Percentiles rank a stretch among this genome's conserved stretches.
phyloP scores from a whole-genome alignment of 1,139 yeast genomes.

The Maudiozyma humilis region DNA sequence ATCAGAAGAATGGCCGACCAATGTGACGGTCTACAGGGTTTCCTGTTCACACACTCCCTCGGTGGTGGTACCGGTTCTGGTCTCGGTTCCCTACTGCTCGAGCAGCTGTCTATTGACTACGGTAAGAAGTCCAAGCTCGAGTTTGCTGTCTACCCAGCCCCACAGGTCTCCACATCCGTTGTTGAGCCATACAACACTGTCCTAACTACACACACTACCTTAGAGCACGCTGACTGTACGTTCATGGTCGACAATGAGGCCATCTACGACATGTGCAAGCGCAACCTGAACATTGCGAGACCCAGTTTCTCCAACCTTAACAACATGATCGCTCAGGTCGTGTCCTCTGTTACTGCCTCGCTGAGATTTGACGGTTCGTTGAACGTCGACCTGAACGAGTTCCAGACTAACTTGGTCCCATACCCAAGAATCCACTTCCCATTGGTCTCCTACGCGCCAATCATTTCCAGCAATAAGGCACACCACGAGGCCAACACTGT shows the following conservation, averaged over 20 bases:
- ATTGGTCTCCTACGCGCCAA: slow-evolving; percentile 94
- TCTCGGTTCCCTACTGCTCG: slow-evolving; percentile 87
- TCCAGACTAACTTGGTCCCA: slow-evolving; percentile 96
- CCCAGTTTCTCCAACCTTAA: slow-evolving; percentile 82
- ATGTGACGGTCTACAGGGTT: slow-evolving; percentile 97
- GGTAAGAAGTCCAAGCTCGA: slow-evolving; percentile 95
- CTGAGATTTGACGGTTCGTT: slow-evolving; percentile 94
- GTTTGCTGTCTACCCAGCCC: slow-evolving; percentile 97
- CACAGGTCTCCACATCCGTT: slow-evolving; percentile 91
- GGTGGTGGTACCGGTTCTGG: slow-evolving; percentile 99
- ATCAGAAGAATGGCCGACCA: slow-evolving; percentile 94
- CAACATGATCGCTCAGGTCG: slow-evolving; percentile 93
- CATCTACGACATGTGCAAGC: slow-evolving; percentile 94
- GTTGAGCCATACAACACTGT: slow-evolving; percentile 98
- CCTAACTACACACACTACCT: slow-evolving; percentile 89
- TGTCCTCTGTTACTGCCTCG: slow-evolving; percentile 94
- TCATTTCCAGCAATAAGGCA: slow-evolving; percentile 82
- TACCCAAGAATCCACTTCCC: slow-evolving; percentile 99
- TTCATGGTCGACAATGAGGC: slow-evolving; percentile 99
- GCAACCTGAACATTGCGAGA: slow-evolving; percentile 85
- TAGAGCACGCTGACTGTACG: slow-evolving; percentile 97
- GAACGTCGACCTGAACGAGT: slow-evolving; percentile 92
- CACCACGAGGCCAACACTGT: slow-evolving; percentile 87
- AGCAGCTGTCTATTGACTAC: slow-evolving; percentile 85
- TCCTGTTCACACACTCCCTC: slow-evolving; percentile 89